A percentile compares a stretch with the other conserved stretches of the same genome.
Conservation (phyloP, 352 stramenopile genomes). For the Globisporangium radiosum region DNA sequence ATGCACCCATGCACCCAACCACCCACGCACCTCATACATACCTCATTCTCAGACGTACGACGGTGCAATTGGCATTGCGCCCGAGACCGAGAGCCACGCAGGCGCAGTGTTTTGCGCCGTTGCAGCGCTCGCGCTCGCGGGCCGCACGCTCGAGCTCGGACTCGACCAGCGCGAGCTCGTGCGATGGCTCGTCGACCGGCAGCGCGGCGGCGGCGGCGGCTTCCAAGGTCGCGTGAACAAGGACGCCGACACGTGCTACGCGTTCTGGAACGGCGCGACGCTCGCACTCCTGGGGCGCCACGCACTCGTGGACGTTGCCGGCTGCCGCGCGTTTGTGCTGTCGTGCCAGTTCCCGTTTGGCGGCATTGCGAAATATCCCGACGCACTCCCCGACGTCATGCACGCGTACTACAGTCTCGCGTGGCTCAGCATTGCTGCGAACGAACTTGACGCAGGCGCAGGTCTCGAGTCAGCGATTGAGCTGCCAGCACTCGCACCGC, state of each 20-base stretch:
- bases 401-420: slow-evolving; percentile 89
- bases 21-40: no score
- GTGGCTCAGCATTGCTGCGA: slow-evolving; percentile 81
- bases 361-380: slow-evolving; percentile 81
- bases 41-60: slow-evolving; percentile 53
- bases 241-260: slow-evolving; percentile 85
- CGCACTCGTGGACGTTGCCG: slow-evolving; percentile 65
- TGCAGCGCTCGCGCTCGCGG: slow-evolving; percentile 61
- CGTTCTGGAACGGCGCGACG: slow-evolving; percentile 90
- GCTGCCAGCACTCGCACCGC: slow-evolving; percentile 32
- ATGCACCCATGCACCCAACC: no score
- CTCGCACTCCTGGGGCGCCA: slow-evolving; percentile 75
- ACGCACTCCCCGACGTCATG: slow-evolving; percentile 82
- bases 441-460: slow-evolving; percentile 9
- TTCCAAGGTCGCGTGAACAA: slow-evolving; percentile 92
- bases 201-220: slow-evolving; percentile 77
- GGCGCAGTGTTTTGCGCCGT: slow-evolving; percentile 71
- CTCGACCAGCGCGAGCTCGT: slow-evolving; percentile 58
- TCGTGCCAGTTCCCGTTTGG: slow-evolving; percentile 81
- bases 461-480: not conserved
- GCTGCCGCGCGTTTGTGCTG: slow-evolving; percentile 70
- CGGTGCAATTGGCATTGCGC: slow-evolving; percentile 67
- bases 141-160: slow-evolving; percentile 61
- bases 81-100: slow-evolving; percentile 63
- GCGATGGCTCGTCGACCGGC: slow-evolving; percentile 80